A percentile compares a stretch with the other conserved stretches of the same genome.
Conservation (phyloP, 495 filamentous ascomycete species). For the Penicillium cinerascens region DNA sequence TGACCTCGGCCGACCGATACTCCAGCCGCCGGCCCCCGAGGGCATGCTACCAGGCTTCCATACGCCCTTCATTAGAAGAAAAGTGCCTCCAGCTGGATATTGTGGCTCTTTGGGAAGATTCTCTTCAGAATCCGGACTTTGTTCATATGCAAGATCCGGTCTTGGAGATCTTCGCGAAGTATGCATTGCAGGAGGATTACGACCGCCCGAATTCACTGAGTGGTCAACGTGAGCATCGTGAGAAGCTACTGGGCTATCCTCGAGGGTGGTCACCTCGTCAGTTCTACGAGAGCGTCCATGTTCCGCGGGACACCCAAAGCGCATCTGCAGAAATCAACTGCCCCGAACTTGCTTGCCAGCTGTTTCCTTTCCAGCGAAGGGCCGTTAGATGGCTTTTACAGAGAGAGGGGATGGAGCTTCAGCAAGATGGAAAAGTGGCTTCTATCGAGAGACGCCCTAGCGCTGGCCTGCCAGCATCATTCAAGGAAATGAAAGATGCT, state of each 20-base stretch:
- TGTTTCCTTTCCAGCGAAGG: slow-evolving; percentile 71
- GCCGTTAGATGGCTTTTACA: slow-evolving; percentile 67
- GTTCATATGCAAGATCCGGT: slow-evolving; percentile 13
- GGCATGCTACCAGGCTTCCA: slow-evolving; percentile 35
- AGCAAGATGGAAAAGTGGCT: slow-evolving; percentile 27
- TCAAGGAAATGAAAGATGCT: slow-evolving; percentile 40
- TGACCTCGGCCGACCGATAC: slow-evolving; percentile 28
- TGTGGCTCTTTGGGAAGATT: slow-evolving; percentile 38
- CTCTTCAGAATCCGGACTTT: slow-evolving; percentile 26
- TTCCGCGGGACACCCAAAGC: slow-evolving; percentile 42
- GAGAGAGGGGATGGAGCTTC: slow-evolving; percentile 52
- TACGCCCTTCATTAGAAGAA: slow-evolving; percentile 13
- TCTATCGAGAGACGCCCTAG: slow-evolving; percentile 11
- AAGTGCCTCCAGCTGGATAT: slow-evolving; percentile 28
- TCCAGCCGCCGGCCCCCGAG: slow-evolving; percentile 16
- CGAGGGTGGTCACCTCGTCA: slow-evolving; percentile 49
- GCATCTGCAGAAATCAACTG: slow-evolving; percentile 41
- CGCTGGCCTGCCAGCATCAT: slow-evolving; percentile 30
- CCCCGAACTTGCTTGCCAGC: slow-evolving; percentile 41
- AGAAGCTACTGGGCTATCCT: slow-evolving; percentile 9
- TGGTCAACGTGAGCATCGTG: slow-evolving; percentile 4
- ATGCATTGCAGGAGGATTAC: slow-evolving; percentile 23
- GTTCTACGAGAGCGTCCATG: slow-evolving; percentile 64
- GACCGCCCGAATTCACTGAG: not conserved
- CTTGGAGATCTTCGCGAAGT: slow-evolving; percentile 28